Base-by-base conservation (phyloP, 2,329 filamentous ascomycete genomes). In the Arthrobotrys pseudoclavata region DNA sequence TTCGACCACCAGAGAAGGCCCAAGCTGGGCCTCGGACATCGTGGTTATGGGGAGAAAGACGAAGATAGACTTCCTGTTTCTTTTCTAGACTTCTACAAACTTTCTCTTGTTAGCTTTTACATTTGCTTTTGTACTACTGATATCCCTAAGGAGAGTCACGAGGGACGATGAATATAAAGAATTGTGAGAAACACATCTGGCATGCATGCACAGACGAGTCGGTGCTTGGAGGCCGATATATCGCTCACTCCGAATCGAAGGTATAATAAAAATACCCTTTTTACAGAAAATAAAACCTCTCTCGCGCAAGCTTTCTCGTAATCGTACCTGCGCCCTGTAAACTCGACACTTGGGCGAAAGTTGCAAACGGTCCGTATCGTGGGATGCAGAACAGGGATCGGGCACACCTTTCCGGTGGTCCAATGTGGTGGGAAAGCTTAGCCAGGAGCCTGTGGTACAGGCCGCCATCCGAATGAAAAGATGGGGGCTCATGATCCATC, bases 161-260 rank as follows among this genome's bases (percentile, higher is more conserved):
- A 29, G 26, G 50, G 47, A 26, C 7, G 18, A 60, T 6, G 31
- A n/a, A 42, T 60, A 60, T 60, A 60, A 26, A 40, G 34, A 26
- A 4, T 34, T 52, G 50, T 55, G 29, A 12, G 37, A n/a, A 15
- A 42, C 7, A 34, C 7, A 42, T 3, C 12, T 42, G 12, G 15
- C 42, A 45, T 24, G 47, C 3, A 57, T 57, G 52, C 37, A 42
- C 26, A 42, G 34, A 42, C 55, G 34, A 26, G 20, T 60, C 55
- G 55, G 55, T 60, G 42, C 34, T 42, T 57, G 34, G 55, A 26
- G 55, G 20, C 18, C 34, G 55, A 42, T 60, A 60, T 60, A 60
- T 60, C 55, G 55, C 55, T 60, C 55, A 60, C 55, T 60, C 34
- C 55, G 34, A 42, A 42, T 60, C 18, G 22, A 60, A 60, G 55